phyloP scores from a whole-genome alignment of 495 filamentous ascomycete genomes.

The Xylaria intraflava region DNA sequence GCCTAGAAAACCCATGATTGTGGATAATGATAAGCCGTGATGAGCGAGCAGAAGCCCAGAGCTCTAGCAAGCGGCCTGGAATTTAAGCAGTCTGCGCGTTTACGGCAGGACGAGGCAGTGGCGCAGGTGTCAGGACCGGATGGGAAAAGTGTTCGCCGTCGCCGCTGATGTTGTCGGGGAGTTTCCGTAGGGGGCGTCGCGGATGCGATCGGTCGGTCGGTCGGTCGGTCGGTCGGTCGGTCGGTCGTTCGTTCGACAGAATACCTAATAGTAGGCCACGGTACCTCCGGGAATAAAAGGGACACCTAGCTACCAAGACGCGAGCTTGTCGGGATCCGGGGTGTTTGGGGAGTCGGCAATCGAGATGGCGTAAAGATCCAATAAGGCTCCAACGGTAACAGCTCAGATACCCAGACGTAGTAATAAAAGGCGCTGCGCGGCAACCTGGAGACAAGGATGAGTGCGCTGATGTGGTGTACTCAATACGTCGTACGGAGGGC shows the following conservation, averaged over 20 bases:
- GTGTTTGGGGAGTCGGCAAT: not conserved
- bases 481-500: not conserved
- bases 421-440: too few relatives aligned
- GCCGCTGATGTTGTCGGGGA: not conserved
- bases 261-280: not conserved
- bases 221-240: not conserved
- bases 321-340: constrained; percentile 2
- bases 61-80: not conserved
- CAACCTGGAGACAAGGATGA: not conserved
- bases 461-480: too few relatives aligned
- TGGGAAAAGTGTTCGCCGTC: not conserved
- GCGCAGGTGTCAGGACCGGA: too few relatives aligned
- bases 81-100: not conserved
- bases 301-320: not conserved
- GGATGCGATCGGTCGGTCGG: not conserved
- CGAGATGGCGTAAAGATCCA: not conserved
- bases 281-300: constrained; percentile 3
- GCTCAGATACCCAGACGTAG: too few relatives aligned
- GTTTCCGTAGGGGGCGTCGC: not conserved
- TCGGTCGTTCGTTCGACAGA: not conserved
- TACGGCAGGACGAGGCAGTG: not conserved
- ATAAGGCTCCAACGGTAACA: not conserved
- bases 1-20: constrained; percentile 67
- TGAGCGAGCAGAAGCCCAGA: not conserved
- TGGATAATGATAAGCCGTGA: not conserved